A percentile compares a stretch with the other conserved stretches of the same genome.
Evolutionary conservation across 148 eudicot genomes (phyloP).

Genomic region (Persicaria tinctoria): DNA sequence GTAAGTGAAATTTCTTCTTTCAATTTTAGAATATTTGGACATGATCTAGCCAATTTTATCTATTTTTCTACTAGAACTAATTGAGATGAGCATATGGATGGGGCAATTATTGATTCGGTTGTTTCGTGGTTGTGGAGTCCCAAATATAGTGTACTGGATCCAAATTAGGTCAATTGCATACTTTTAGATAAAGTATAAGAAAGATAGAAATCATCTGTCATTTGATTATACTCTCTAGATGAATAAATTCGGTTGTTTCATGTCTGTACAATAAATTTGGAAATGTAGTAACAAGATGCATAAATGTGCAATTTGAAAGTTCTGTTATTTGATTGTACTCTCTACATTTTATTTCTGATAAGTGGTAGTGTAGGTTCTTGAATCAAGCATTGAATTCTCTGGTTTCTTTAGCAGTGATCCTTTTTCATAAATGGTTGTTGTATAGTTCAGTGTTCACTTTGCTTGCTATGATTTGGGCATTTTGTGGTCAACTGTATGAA

Average conservation of each 20-base stretch:
- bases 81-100: neutral
- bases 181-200: neutral
- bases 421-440: neutral
- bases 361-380: neutral
- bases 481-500: no score
- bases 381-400: neutral
- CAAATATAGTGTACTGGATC: neutral
- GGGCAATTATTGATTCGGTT: neutral
- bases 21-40: neutral
- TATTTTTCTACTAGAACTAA: neutral
- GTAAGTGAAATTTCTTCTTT: slow-evolving; percentile 6
- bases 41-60: neutral
- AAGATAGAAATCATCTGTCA: neutral
- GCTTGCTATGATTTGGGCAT: no score
- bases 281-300: no score
- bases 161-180: neutral
- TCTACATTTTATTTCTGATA: neutral
- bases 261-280: no score
- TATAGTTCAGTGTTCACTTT: no score
- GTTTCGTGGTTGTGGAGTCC: neutral
- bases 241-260: neutral
- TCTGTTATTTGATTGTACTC: neutral
- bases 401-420: neutral
- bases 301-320: neutral
- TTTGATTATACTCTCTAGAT: neutral